Percentiles rank a stretch among this genome's conserved stretches.
phyloP scores from a whole-genome alignment of 352 stramenopile species.

The Globisporangium spinosum region DNA sequence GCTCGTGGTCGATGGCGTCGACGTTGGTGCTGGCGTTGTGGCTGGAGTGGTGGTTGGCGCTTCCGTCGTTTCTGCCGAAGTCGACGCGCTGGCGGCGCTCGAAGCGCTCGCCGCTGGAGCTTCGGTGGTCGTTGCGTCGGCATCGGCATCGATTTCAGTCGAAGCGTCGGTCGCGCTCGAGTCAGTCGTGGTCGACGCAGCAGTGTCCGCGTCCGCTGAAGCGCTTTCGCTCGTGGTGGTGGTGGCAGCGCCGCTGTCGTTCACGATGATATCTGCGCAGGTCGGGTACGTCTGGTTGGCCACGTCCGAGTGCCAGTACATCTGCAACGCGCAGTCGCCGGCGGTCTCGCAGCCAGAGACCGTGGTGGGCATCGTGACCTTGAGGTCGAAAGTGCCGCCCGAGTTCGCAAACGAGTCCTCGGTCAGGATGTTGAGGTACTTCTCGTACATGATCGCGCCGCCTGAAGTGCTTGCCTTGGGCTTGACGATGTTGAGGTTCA shows the following conservation, averaged over 20 bases:
- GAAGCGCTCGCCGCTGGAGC: neutral
- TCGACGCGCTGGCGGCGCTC: neutral
- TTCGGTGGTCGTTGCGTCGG: neutral
- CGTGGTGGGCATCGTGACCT: constrained; percentile 36
- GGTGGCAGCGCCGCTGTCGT: neutral
- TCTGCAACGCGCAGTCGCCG: constrained; percentile 51
- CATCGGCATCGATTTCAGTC: neutral
- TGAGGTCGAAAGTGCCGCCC: constrained; percentile 28
- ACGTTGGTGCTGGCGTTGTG: constrained; percentile 1
- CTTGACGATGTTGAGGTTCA: constrained; percentile 56
- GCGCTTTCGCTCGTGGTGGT: constrained; percentile 16
- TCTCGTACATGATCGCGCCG: constrained; percentile 49
- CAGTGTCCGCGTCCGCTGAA: constrained; percentile 6
- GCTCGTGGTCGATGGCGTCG: neutral
- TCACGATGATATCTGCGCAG: constrained; percentile 24
- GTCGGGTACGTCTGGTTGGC: constrained; percentile 61
- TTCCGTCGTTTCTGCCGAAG: neutral
- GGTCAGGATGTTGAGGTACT: constrained; percentile 20
- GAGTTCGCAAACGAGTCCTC: constrained; percentile 30
- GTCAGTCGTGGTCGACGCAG: neutral
- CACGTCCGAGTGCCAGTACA: constrained; percentile 61
- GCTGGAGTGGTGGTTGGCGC: neutral
- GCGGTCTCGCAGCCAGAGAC: constrained; percentile 38
- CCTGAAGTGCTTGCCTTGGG: constrained; percentile 36
- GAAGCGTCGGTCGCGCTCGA: constrained; percentile 5